Evolutionary conservation across 495 filamentous ascomycete genomes (phyloP).

Genomic region (Platismatia glauca): DNA sequence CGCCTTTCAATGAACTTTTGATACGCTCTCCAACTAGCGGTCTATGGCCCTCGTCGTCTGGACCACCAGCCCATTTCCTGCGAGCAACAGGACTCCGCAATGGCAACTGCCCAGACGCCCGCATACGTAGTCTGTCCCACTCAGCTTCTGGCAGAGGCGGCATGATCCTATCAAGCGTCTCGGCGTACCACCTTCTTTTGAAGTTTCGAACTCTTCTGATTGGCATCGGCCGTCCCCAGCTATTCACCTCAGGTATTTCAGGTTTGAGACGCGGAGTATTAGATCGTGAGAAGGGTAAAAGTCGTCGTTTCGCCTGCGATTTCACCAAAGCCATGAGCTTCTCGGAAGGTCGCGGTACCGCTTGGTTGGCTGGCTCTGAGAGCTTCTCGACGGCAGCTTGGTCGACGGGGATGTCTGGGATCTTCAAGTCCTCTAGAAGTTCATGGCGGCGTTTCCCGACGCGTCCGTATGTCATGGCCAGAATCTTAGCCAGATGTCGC

Average conservation of each 20-base stretch:
- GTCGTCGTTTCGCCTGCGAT: constrained; percentile 27
- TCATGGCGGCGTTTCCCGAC: constrained; percentile 57
- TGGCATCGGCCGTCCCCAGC: constrained; percentile 53
- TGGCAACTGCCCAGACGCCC: constrained; percentile 45
- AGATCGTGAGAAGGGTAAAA: constrained; percentile 18
- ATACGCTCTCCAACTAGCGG: neutral
- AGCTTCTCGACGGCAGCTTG: constrained; percentile 23
- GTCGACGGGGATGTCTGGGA: constrained; percentile 30
- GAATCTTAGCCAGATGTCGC: constrained; percentile 51
- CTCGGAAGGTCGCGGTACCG: constrained; percentile 26
- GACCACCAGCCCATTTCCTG: constrained; percentile 19
- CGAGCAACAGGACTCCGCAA: constrained; percentile 35
- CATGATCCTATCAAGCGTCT: constrained; percentile 46
- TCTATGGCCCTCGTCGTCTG: neutral
- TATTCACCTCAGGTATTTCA: constrained; percentile 49
- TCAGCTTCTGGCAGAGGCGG: constrained; percentile 64
- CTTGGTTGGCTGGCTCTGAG: constrained; percentile 3
- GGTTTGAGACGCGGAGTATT: constrained; percentile 37
- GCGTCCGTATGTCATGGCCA: constrained; percentile 66
- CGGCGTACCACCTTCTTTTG: constrained; percentile 49
- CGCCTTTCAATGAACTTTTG: neutral
- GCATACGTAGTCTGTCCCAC: constrained; percentile 49
- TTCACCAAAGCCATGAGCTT: constrained; percentile 28
- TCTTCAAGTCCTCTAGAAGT: constrained; percentile 44
- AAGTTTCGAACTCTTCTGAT: constrained; percentile 48